Conservation (phyloP, 1,284 basidiomycete genomes). For the Leucoagaricus sp. region DNA sequence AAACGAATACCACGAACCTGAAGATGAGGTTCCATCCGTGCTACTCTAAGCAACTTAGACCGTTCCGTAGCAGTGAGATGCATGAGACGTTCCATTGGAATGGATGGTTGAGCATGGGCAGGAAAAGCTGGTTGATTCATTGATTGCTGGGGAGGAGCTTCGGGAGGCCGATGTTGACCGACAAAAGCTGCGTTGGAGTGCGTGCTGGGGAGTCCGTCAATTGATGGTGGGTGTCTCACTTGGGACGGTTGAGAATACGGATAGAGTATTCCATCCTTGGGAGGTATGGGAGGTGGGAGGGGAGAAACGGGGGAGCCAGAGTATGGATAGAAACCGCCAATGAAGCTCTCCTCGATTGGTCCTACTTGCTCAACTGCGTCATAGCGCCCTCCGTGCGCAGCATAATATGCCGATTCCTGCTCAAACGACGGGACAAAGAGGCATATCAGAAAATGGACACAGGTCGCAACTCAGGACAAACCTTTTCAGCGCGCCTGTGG, state of each 20-base stretch:
- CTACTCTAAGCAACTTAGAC: conserved; percentile 53
- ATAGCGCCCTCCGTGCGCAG: conserved; percentile 8
- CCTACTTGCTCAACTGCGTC: conserved; percentile 52
- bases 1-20: conserved; percentile 34
- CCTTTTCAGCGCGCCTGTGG: conserved; percentile 50
- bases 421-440: neutral
- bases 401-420: conserved; percentile 12
- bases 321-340: conserved; percentile 47
- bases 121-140: conserved; percentile 4
- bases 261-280: conserved; percentile 13
- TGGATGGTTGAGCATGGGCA: neutral
- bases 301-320: conserved; percentile 26
- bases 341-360: conserved; percentile 60
- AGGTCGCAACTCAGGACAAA: conserved; percentile 23
- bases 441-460: neutral
- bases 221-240: conserved; percentile 30
- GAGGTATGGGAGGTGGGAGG: conserved; percentile 19
- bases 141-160: neutral
- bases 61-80: conserved; percentile 65
- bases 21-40: conserved; percentile 71
- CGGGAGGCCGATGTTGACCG: neutral
- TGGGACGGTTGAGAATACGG: conserved; percentile 17
- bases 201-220: neutral
- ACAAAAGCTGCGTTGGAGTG: neutral
- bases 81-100: conserved; percentile 36